These are phyloP conservation scores for Chloroidium sp. DNA, from an alignment of 163 green algal genomes.

Conservation along the genomic window DNA sequence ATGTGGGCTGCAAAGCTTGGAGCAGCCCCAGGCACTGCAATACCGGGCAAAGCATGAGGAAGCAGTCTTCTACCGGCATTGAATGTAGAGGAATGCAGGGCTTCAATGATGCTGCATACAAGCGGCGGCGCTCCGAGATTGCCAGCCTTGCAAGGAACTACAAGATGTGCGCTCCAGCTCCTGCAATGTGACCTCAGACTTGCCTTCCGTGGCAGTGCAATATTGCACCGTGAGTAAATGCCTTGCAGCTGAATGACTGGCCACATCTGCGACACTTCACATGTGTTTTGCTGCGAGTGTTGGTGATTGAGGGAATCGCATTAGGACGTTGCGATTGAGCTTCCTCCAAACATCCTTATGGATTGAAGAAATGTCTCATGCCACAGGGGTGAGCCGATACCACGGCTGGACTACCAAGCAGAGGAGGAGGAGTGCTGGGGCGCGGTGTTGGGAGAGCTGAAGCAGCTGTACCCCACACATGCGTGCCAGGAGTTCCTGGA, in stretches of 20 bases:
- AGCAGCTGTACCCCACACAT: constrained; percentile 52
- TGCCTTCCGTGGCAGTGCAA: neutral
- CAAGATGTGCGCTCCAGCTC: constrained; percentile 37
- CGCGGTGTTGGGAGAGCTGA: constrained; percentile 53
- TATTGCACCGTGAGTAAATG: too few relatives aligned
- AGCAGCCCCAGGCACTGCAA: too few relatives aligned
- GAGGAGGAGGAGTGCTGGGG: constrained; percentile 68
- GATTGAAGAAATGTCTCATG: too few relatives aligned
- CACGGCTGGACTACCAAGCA: constrained; percentile 59
- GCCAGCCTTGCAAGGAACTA: constrained; percentile 57
- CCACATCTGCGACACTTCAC: too few relatives aligned
- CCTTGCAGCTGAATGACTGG: too few relatives aligned
- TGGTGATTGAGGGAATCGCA: too few relatives aligned
- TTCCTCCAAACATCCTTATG: too few relatives aligned
- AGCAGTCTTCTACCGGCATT: neutral
- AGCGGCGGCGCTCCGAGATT: constrained; percentile 59
- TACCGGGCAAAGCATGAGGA: neutral
- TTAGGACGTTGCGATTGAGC: too few relatives aligned
- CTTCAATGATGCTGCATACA: constrained; percentile 74
- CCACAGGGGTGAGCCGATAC: constrained; percentile 64
- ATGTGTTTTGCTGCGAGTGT: too few relatives aligned
- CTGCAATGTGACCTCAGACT: neutral
- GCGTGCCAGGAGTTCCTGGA: constrained; percentile 72
- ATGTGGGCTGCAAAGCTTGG: neutral
- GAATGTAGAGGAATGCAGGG: constrained; percentile 22